A percentile compares a stretch with the other conserved stretches of the same genome.
These are phyloP conservation scores for Scutellaria minor DNA, from an alignment of 257 asterid genomes.

Conservation along the genomic window DNA sequence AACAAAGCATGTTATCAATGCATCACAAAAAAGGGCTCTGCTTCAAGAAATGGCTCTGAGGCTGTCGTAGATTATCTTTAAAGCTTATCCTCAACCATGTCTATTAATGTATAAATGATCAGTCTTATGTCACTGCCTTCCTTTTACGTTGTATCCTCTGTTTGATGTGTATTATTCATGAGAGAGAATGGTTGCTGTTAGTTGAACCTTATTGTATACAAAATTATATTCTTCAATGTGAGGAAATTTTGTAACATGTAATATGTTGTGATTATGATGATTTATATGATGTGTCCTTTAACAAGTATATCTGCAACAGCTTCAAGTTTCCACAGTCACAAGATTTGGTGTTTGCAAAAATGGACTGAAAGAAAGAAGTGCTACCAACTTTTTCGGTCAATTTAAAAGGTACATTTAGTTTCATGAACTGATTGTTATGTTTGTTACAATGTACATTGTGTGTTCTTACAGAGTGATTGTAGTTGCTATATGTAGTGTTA, in stretches of 20 bases:
- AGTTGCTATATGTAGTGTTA: neutral
- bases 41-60: slow-evolving; percentile 96
- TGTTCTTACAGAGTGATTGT: slow-evolving; percentile 4
- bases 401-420: slow-evolving; percentile 23
- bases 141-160: neutral
- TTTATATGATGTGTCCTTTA: neutral
- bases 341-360: neutral
- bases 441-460: neutral
- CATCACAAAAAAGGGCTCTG: slow-evolving; percentile 85
- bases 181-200: slow-evolving; percentile 21
- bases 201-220: slow-evolving; percentile 31
- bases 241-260: slow-evolving; percentile 30
- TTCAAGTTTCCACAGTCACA: slow-evolving; percentile 5
- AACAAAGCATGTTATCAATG: slow-evolving; percentile 70
- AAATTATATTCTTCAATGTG: slow-evolving; percentile 25
- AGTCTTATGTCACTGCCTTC: slow-evolving; percentile 19
- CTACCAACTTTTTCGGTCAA: slow-evolving; percentile 1
- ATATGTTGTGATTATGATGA: neutral
- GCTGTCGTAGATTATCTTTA: slow-evolving; percentile 56
- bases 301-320: slow-evolving; percentile 15
- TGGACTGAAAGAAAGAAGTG: neutral
- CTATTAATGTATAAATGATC: slow-evolving; percentile 29
- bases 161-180: slow-evolving; percentile 32
- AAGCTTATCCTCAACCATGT: slow-evolving; percentile 19
- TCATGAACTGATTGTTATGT: slow-evolving; percentile 7